phyloP scores from a whole-genome alignment of 352 stramenopile genomes.

The Phytophthora lateralis region DNA sequence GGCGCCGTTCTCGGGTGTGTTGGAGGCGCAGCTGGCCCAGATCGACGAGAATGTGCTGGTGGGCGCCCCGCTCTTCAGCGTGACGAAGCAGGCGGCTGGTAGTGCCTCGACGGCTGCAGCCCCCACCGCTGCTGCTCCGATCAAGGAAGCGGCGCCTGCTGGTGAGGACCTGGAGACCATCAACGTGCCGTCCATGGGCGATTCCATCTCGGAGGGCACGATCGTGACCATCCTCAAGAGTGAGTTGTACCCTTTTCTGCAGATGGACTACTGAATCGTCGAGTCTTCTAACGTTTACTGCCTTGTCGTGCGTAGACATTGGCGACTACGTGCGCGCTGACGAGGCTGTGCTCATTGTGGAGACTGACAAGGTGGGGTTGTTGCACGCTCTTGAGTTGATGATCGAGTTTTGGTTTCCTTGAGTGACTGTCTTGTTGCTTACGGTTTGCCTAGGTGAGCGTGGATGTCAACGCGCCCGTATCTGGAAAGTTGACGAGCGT shows the following conservation, averaged over 20 bases:
- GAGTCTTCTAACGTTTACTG: slow-evolving; percentile 3
- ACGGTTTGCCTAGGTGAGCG: slow-evolving; percentile 59
- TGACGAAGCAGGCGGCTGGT: slow-evolving; percentile 48
- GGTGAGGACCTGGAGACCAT: slow-evolving; percentile 68
- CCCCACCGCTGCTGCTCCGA: slow-evolving; percentile 14
- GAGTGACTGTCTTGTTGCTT: too few species aligned
- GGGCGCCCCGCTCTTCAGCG: slow-evolving; percentile 90
- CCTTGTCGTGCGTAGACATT: slow-evolving; percentile 51
- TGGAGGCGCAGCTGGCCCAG: slow-evolving; percentile 92
- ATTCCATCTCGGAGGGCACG: slow-evolving; percentile 98
- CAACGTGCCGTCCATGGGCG: slow-evolving; percentile 90
- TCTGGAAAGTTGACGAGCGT: slow-evolving; percentile 93
- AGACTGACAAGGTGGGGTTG: slow-evolving; percentile 97
- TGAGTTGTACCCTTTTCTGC: slow-evolving; percentile 29
- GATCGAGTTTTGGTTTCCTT: not conserved
- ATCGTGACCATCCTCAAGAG: slow-evolving; percentile 92
- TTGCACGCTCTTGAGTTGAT: not conserved
- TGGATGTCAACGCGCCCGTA: slow-evolving; percentile 92
- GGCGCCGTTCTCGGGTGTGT: slow-evolving; percentile 88
- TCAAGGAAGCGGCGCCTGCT: slow-evolving; percentile 26
- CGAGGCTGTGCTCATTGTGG: slow-evolving; percentile 96
- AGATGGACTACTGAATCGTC: not conserved
- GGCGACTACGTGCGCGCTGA: slow-evolving; percentile 96
- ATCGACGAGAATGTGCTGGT: slow-evolving; percentile 98
- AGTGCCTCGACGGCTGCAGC: slow-evolving; percentile 26